Conservation (phyloP, 2,329 filamentous ascomycete species). For the Sporothrix humicola region DNA sequence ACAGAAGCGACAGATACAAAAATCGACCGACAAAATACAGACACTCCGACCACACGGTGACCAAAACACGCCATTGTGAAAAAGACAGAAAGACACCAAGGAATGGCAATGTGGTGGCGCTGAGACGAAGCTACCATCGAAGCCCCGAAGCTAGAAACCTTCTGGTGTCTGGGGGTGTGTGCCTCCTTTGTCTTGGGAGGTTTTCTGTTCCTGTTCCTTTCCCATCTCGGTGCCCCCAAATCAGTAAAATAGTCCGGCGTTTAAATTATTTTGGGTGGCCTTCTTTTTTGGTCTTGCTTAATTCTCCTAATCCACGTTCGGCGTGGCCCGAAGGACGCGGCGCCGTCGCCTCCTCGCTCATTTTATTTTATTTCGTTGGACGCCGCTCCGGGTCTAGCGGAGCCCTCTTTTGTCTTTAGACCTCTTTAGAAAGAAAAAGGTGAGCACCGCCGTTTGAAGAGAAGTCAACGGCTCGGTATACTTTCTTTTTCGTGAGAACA, state of each 20-base stretch:
- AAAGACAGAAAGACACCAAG: neutral
- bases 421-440: neutral
- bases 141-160: neutral
- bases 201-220: too few species aligned
- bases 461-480: neutral
- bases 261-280: too few species aligned
- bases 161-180: neutral
- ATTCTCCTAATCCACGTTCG: slow-evolving; percentile 3
- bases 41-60: neutral
- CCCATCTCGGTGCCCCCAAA: too few species aligned
- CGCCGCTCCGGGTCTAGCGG: slow-evolving; percentile 10
- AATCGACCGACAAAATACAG: neutral
- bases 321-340: slow-evolving; percentile 18
- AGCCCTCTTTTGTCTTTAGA: neutral
- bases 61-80: neutral
- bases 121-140: neutral
- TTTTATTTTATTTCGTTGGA: slow-evolving; percentile 5
- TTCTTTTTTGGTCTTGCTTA: neutral
- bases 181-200: neutral
- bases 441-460: neutral
- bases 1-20: neutral
- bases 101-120: slow-evolving; percentile 15
- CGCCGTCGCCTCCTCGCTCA: neutral
- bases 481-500: slow-evolving; percentile 2
- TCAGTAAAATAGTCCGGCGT: too few species aligned